Conservation (phyloP, 2,329 filamentous ascomycete genomes). For the Fusarium ambrosium region DNA sequence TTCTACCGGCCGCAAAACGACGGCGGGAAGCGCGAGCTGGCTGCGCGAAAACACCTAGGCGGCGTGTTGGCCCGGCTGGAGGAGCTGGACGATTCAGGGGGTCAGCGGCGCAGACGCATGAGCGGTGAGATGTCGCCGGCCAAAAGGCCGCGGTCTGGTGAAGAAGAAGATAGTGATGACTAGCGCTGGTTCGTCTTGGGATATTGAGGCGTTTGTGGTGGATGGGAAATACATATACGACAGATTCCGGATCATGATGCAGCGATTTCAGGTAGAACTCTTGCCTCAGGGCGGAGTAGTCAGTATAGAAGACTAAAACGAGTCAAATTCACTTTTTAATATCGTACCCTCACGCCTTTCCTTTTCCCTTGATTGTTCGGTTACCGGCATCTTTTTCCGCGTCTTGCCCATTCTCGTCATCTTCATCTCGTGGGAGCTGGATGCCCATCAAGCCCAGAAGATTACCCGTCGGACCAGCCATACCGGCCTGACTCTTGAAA, state of each 20-base stretch:
- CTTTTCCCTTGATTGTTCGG: slow-evolving; percentile 21
- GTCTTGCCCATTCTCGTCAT: slow-evolving; percentile 57
- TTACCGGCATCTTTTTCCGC: slow-evolving; percentile 36
- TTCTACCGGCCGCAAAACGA: slow-evolving; percentile 66
- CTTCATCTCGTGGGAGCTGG: slow-evolving; percentile 83
- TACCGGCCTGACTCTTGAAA: slow-evolving; percentile 90
- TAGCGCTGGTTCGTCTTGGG: neutral
- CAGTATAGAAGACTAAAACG: neutral
- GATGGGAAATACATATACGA: slow-evolving; percentile 21
- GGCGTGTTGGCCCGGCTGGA: slow-evolving; percentile 62
- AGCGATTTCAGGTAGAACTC: slow-evolving; percentile 8
- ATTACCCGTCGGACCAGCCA: slow-evolving; percentile 88
- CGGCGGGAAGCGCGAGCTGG: slow-evolving; percentile 65
- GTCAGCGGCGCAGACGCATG: slow-evolving; percentile 50
- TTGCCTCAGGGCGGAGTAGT: neutral
- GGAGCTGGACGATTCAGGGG: slow-evolving; percentile 52
- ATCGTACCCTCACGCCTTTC: slow-evolving; percentile 4
- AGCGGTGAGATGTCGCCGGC: slow-evolving; percentile 59
- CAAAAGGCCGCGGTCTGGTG: slow-evolving; percentile 57
- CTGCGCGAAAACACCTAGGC: slow-evolving; percentile 65
- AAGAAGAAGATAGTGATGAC: slow-evolving; percentile 35
- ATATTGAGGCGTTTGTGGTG: neutral
- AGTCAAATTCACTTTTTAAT: neutral
- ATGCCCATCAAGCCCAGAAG: slow-evolving; percentile 89
- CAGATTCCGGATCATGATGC: slow-evolving; percentile 9